Evolutionary conservation across 1,284 basidiomycete species (phyloP), one percentile per base, ranked within the genome.

Genomic region (Phaffia rhodozyma): DNA sequence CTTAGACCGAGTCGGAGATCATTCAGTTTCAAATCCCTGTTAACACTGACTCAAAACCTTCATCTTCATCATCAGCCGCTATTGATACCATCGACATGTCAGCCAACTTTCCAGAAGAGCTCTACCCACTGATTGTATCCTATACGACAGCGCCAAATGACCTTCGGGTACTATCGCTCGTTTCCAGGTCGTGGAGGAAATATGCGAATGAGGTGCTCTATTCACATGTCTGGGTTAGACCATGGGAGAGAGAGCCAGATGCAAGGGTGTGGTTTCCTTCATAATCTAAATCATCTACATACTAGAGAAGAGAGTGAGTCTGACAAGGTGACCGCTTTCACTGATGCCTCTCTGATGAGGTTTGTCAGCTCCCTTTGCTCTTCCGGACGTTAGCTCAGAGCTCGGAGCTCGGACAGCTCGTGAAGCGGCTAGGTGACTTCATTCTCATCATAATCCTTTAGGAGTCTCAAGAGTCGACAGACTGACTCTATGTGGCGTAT

Each of bases 231-330:
- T 65, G 58, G 63, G 58, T 65, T 9, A 54, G 58, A 34, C 63
- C 63, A 1, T 65, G 63, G 63, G 51, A 60, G 16, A 55, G 47
- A 23, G 58, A 49, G 16, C 43, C 57, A 9, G 58, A 64, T 7
- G 27, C 13, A 20, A 64, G 60, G 54, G 62, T 64, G 47, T 23
- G 62, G 13, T 11, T 16, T 43, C 13, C 13, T 16, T 11, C 13
- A 2, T 43, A 43, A 11, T 43, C 16, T 29, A 9, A 20, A 3
- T 9, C 27, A 51, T 16, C 3, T 11, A 43, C 9, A n/a, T 5
- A 4, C 34, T n/a, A 21, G 27, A 20, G 4, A 0, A 23, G 21
- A 30, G n/a, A 48, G 11, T 2, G 21, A 5, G 2, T 16, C 43
- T 27, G 56, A 25, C 2, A 21, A 4, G 29, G 18, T 7, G 6